Evolutionary conservation across 352 stramenopile species (phyloP).

Genomic region (Phytophthora europaea): DNA sequence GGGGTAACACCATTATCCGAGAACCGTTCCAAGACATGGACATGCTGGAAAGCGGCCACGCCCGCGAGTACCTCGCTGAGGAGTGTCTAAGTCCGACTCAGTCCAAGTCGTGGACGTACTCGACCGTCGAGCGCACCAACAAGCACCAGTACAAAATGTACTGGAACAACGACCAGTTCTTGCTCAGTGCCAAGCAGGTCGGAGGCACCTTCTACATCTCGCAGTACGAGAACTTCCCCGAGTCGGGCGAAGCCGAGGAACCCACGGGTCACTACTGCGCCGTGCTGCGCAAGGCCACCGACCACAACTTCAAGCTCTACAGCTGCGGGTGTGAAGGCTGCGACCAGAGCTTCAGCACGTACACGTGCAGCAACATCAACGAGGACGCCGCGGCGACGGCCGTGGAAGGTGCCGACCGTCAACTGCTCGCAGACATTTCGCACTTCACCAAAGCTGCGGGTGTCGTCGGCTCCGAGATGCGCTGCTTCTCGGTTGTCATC

Average conservation of each 20-base stretch:
- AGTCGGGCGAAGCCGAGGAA: constrained; percentile 53
- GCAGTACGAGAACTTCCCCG: constrained; percentile 91
- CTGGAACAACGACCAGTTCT: constrained; percentile 88
- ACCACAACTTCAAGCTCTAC: constrained; percentile 91
- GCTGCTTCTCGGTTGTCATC: constrained; percentile 83
- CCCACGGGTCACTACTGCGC: constrained; percentile 81
- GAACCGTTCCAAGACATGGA: constrained; percentile 89
- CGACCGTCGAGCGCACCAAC: constrained; percentile 80
- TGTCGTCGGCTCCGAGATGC: constrained; percentile 84
- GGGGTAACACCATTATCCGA: constrained; percentile 71
- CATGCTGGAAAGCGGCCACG: constrained; percentile 85
- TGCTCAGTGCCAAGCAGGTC: constrained; percentile 87
- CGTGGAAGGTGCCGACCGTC: constrained; percentile 65
- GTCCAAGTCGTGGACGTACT: constrained; percentile 86
- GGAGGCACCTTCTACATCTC: constrained; percentile 91
- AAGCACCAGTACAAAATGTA: constrained; percentile 92
- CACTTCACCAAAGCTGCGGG: constrained; percentile 86
- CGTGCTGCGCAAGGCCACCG: constrained; percentile 72
- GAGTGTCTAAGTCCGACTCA: constrained; percentile 83
- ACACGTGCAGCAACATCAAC: constrained; percentile 84
- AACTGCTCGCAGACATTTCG: constrained; percentile 87
- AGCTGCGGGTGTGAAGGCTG: constrained; percentile 89
- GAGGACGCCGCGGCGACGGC: constrained; percentile 47
- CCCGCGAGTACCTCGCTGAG: constrained; percentile 85
- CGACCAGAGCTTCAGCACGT: constrained; percentile 86